Base-by-base conservation (phyloP, 2,329 filamentous ascomycete species). In the Fusarium sp. region DNA sequence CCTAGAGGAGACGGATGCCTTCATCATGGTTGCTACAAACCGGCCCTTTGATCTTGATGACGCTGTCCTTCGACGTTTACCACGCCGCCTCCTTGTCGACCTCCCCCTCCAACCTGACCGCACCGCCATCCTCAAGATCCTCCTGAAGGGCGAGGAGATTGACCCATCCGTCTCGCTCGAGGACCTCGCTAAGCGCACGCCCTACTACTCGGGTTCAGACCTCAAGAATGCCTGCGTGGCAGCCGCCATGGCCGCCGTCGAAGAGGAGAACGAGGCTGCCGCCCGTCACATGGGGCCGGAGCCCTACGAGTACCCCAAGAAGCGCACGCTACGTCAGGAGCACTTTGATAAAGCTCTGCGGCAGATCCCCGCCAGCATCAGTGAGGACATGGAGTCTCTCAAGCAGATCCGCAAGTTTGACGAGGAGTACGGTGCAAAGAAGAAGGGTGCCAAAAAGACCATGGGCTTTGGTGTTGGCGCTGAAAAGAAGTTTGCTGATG, bases 21-120 rank as follows among this genome's bases (percentile, higher is more conserved):
- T 99, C 81, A 96, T 99, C 82, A 98, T 99, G 95, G 95, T 98
- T 0, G 96, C 96, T 31, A 98, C 95, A 10, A 98, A 99, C 82
- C 89, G 96, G 11, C 96, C 96, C 0, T 98, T 97, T 78, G 96
- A 98, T 79, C 89, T 99, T 1, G 96, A 99, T 78, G 94, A 96
- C 76, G 94, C 94, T 11, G 93, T 96, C 11, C 87, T 96, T 53
- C 88, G 94, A n/a, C 88, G 93, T 14, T 84, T 95, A 24, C 93
- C 93, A 2, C 87, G 93, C 62, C 89, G 92, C 46, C 85, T 96
- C 38, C 86, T 95, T 0, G 89, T 95, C 44, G 93, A 95, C 78
- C 84, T 95, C 7, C 93, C 93, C 0, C 86, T 91, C 2, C 87
- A 91, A 72, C 82, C 85, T 5, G 93, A 94, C 81, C 87, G 92